Base-by-base conservation (phyloP, 225 moss, liverwort and hornwort species). In the Thuidium tamariscinum region DNA sequence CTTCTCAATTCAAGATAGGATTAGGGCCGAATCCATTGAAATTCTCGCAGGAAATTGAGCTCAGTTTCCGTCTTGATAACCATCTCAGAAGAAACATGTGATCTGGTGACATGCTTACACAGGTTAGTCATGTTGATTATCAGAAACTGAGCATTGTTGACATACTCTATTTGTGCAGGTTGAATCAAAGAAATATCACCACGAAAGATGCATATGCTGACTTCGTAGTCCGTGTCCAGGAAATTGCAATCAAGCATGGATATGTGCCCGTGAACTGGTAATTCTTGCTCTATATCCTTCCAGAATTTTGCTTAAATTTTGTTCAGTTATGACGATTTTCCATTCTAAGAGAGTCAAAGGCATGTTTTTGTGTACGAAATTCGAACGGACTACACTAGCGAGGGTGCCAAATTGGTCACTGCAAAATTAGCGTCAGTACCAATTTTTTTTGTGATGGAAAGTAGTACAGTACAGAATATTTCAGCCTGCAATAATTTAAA, bases 181-280 rank as follows among this genome's bases (percentile, higher is more conserved):
- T 99, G 89, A 48, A 25, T 55, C 75, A 87, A 30, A 90, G 87
- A 42, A 86, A 94, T 12, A 49, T 97, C 34, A 87, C 96, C 37
- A 71, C 92, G 12, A 89, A 94, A 87, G 96, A 92, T 74, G 99
- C 94, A 30, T 99, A 99, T 61, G 96, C 97, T 46, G 71, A 82
- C 29, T 99, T 99, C 79, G 95, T 99, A 36, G 61, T 94, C 46
- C 91, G 92, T 83, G 93, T 88, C 80, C 99, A 99, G 91, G 88
- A 87, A 72, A 89, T 97, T 74, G 97, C 99, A 66, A 70, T 89
- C 34, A 87, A 82, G 85, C 91, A 95, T 82, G 91, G 94, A 68
- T 96, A 91, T 82, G 93, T 90, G 74, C 97, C 99, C 83, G 95
- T 99, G 73, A 99, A 99, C 88, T 99, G 99, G 97, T 98, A 91